Percentiles rank a stretch among this genome's conserved stretches.
Conservation (phyloP, 345 rosid genomes). For the Camelina laxa region DNA sequence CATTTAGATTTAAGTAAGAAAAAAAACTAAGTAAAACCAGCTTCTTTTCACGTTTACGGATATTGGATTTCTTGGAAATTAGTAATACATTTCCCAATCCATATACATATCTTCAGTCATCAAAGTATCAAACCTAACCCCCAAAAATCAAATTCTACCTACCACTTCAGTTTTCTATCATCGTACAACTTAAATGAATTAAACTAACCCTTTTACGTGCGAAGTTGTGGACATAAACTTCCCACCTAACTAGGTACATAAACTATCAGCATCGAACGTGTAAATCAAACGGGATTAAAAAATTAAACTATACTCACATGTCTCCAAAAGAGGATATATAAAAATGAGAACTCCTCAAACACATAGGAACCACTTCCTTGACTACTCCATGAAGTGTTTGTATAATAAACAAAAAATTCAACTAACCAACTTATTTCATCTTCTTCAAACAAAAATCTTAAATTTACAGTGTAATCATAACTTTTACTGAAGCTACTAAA, state of each 20-base stretch:
- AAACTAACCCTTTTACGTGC: slow-evolving; percentile 20
- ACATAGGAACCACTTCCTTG: slow-evolving; percentile 16
- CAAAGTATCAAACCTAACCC: slow-evolving; percentile 31
- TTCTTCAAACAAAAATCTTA: slow-evolving; percentile 30
- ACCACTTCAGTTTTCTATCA: slow-evolving; percentile 4
- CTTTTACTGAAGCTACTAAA: slow-evolving; percentile 23
- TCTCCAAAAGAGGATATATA: slow-evolving; percentile 14
- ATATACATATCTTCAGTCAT: not conserved
- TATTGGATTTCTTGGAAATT: not conserved
- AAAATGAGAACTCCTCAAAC: slow-evolving; percentile 1
- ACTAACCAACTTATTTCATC: slow-evolving; percentile 41
- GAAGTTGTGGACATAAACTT: slow-evolving; percentile 7
- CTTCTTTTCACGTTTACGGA: not conserved
- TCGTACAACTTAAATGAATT: not conserved
- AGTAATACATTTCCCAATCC: not conserved
- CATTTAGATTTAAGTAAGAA: too few species aligned
- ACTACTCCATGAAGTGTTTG: slow-evolving; percentile 1
- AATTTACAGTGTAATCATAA: slow-evolving; percentile 43
- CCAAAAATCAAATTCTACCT: slow-evolving; percentile 19
- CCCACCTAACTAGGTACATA: slow-evolving; percentile 10
- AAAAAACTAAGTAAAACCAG: not conserved
- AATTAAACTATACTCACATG: not conserved
- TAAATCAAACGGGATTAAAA: not conserved
- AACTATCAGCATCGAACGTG: not conserved
- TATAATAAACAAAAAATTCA: slow-evolving; percentile 22